Evolutionary conservation across 768 basidiomycete species (phyloP), one percentile per base, ranked within the genome.

Genomic region (Lactifluus volemus): DNA sequence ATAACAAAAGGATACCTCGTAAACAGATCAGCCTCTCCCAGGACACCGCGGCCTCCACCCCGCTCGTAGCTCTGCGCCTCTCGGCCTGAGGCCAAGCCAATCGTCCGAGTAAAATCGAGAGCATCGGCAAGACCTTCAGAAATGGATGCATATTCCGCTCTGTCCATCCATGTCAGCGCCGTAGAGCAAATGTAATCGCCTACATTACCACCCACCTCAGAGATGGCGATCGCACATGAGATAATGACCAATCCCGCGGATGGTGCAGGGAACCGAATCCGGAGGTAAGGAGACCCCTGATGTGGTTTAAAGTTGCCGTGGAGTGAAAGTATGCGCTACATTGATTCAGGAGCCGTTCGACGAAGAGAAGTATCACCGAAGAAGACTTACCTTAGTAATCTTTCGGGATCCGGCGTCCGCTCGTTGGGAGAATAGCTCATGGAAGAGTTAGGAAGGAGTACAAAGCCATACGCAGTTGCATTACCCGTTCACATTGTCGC

Each of bases 401-500:
- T 82, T 63, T 93, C 86, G 0, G 97, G 96, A 70, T 98, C 89
- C 2, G 97, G 94, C 0, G 78, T 85, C 45, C 97, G 85, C 65
- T 96, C 90, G 55, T 84, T 78, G 2, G 81, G 80, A 59, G 87
- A 82, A 30, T 91, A 75, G 5, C 87, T 88, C 67, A 42, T 53
- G 1, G 21, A 45, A 56, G 48, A n/a, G 52, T 63, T 38, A 39
- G 25, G 30, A 30, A 14, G 10, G 4, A 29, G 11, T 50, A 11
- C 14, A 30, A 17, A 29, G 39, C 25, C n/a, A 39, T 48, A 50
- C 25, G 34, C 3, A 7, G 12, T 25, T 15, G 34, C 68, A 81
- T 62, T 71, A 86, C 83, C 94, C 92, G 67, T 99, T 98, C 49
- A 99, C 86, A 68, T 96, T 98, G 75, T 99, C 96, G 14, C 97